These are phyloP conservation scores for Tuber indicum DNA, from an alignment of 495 filamentous ascomycete genomes.

Conservation along the genomic window DNA sequence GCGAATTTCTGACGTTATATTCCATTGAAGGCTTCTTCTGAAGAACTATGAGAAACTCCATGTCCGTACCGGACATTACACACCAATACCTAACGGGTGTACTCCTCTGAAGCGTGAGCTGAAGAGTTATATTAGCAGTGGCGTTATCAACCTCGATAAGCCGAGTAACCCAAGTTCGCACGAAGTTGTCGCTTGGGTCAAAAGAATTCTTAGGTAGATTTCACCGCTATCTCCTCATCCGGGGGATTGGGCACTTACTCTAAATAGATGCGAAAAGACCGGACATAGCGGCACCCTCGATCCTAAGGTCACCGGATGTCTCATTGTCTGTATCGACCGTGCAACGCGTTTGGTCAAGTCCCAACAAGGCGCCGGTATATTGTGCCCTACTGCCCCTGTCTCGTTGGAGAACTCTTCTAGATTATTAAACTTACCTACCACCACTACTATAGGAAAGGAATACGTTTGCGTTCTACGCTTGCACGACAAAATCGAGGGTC, in stretches of 20 bases:
- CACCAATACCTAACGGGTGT: constrained; percentile 83
- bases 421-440: constrained; percentile 3
- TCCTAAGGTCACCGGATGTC: constrained; percentile 86
- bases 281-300: constrained; percentile 96
- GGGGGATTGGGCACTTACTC: not conserved
- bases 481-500: constrained; percentile 87
- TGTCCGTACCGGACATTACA: constrained; percentile 85
- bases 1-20: constrained; percentile 13
- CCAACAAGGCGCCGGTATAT: constrained; percentile 80
- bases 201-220: constrained; percentile 77
- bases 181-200: constrained; percentile 98
- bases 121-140: constrained; percentile 89
- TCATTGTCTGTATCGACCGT: constrained; percentile 93
- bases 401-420: constrained; percentile 44
- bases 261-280: constrained; percentile 78
- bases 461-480: constrained; percentile 81
- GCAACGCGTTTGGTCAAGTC: constrained; percentile 96
- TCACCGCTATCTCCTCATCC: constrained; percentile 21
- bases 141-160: constrained; percentile 98
- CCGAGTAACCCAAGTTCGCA: constrained; percentile 95
- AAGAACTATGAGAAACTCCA: constrained; percentile 87
- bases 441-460: constrained; percentile 45
- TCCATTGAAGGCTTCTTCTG: constrained; percentile 50
- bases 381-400: not conserved
- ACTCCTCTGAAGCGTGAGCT: constrained; percentile 82